Conservation (phyloP, 176 grass and related monocot species). For the Hordeum marinum region DNA sequence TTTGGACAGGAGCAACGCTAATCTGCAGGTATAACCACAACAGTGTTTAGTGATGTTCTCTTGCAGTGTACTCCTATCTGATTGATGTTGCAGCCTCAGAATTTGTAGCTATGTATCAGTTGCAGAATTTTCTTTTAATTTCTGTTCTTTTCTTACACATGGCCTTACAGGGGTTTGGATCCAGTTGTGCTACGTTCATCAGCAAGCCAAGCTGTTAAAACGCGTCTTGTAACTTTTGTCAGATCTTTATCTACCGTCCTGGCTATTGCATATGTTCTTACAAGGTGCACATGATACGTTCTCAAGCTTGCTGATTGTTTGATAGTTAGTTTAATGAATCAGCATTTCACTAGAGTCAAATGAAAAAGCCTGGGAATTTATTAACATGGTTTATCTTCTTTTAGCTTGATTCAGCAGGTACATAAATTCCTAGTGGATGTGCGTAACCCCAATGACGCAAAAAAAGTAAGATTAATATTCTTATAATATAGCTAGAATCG, state of each 20-base stretch:
- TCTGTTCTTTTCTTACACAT: slow-evolving; percentile 3
- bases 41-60: neutral
- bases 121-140: slow-evolving; percentile 2
- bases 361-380: neutral
- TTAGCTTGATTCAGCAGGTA: slow-evolving; percentile 87
- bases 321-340: slow-evolving; percentile 14
- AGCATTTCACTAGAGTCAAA: neutral
- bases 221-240: slow-evolving; percentile 69
- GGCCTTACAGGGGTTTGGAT: slow-evolving; percentile 71
- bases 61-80: neutral
- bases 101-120: neutral
- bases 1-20: slow-evolving; percentile 83
- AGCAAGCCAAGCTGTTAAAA: slow-evolving; percentile 86
- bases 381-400: slow-evolving; percentile 32
- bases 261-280: slow-evolving; percentile 73
- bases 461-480: slow-evolving; percentile 56
- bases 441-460: slow-evolving; percentile 42
- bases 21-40: slow-evolving; percentile 65
- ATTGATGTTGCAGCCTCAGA: neutral
- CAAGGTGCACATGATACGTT: slow-evolving; percentile 55
- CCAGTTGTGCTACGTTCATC: slow-evolving; percentile 64
- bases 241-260: slow-evolving; percentile 90
- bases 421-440: slow-evolving; percentile 69
- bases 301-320: neutral
- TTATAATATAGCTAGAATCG: neutral